Conservation (phyloP, 768 basidiomycete genomes). For the Suillus bovinus region DNA sequence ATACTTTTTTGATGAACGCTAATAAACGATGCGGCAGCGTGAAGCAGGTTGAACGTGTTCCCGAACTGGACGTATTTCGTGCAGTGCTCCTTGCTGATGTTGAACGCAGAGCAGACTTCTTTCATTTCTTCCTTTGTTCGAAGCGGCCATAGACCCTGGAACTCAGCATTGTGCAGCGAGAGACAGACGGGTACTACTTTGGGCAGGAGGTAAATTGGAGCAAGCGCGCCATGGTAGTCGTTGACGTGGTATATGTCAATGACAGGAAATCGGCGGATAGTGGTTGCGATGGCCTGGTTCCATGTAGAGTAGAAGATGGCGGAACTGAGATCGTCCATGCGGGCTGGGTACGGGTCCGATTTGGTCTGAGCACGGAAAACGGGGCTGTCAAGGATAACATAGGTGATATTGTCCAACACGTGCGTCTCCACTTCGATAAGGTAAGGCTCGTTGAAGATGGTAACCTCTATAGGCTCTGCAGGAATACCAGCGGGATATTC, state of each 20-base stretch:
- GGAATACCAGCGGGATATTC: slow-evolving; percentile 93
- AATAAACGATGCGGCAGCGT: slow-evolving; percentile 92
- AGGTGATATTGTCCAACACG: slow-evolving; percentile 92
- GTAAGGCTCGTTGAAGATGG: slow-evolving; percentile 95
- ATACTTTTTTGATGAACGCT: slow-evolving; percentile 90
- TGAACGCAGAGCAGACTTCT: slow-evolving; percentile 97
- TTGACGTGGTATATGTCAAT: slow-evolving; percentile 96
- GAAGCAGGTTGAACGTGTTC: slow-evolving; percentile 95
- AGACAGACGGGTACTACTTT: slow-evolving; percentile 89
- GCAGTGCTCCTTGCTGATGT: slow-evolving; percentile 94
- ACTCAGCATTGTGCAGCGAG: slow-evolving; percentile 95
- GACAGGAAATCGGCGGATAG: slow-evolving; percentile 81
- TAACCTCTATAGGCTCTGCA: slow-evolving; percentile 91
- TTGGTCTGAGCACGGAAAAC: slow-evolving; percentile 98
- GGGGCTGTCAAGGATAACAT: slow-evolving; percentile 90
- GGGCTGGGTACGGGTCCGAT: slow-evolving; percentile 92
- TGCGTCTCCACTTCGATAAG: slow-evolving; percentile 96
- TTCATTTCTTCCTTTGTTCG: slow-evolving; percentile 98
- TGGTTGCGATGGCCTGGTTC: slow-evolving; percentile 95
- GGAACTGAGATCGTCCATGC: slow-evolving; percentile 96
- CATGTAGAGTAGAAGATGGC: slow-evolving; percentile 98
- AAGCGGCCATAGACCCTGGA: slow-evolving; percentile 95
- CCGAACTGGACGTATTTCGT: slow-evolving; percentile 98
- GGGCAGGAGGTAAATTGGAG: slow-evolving; percentile 87
- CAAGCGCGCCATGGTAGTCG: slow-evolving; percentile 93